phyloP scores from a whole-genome alignment of 768 basidiomycete species.

The Tylopilus rubrobrunneus region DNA sequence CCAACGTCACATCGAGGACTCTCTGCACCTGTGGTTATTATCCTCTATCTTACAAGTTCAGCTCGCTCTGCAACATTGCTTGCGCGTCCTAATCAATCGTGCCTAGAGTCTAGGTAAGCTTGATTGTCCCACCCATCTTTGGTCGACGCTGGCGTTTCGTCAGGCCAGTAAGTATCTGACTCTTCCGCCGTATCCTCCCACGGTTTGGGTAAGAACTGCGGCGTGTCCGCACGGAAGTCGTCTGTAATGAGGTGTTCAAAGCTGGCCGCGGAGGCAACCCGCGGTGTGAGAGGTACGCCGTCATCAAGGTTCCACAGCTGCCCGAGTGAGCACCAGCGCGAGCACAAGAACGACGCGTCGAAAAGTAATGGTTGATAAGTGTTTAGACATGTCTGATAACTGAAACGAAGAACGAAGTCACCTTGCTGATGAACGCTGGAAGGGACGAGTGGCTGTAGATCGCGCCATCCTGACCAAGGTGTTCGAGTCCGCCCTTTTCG shows the following conservation, averaged over 20 bases:
- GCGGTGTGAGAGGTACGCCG: constrained; percentile 20
- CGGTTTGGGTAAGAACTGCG: constrained; percentile 12
- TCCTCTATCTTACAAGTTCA: background rate
- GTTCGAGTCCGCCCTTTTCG: constrained; percentile 17
- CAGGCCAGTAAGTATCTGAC: background rate
- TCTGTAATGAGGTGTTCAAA: constrained; percentile 26
- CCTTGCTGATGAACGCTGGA: constrained; percentile 21
- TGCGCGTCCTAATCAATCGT: background rate
- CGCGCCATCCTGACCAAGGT: background rate
- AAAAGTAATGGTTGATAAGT: background rate
- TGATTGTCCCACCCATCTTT: background rate
- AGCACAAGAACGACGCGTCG: background rate
- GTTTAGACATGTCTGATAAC: background rate
- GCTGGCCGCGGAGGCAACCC: constrained; percentile 15
- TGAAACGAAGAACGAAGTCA: background rate
- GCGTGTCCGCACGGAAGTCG: constrained; percentile 17
- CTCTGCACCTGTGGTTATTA: background rate
- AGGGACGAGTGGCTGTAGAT: constrained; percentile 24
- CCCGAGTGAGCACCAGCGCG: background rate
- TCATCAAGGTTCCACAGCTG: constrained; percentile 26
- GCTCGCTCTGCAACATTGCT: background rate
- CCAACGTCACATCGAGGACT: too few species aligned
- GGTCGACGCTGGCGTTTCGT: too few species aligned
- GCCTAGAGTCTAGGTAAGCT: background rate
- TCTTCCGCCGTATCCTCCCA: constrained; percentile 13